These are phyloP conservation scores for Cyclocybe cylindracea DNA, from an alignment of 768 basidiomycete genomes.

Conservation along the genomic window DNA sequence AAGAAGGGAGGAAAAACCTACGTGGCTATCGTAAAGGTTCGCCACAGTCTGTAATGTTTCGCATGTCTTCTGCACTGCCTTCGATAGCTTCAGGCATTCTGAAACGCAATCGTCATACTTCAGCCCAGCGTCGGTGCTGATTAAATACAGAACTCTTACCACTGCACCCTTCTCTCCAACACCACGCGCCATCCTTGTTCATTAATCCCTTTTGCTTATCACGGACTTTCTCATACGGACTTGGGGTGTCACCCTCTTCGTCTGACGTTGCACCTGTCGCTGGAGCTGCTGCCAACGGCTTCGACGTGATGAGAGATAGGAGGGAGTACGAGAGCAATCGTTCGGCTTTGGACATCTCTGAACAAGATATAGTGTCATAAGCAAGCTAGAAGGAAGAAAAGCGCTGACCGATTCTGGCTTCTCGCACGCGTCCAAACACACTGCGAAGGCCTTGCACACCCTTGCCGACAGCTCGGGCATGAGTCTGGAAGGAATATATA, in stretches of 20 bases:
- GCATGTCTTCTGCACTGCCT: slow-evolving; percentile 73
- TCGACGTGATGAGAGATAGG: slow-evolving; percentile 73
- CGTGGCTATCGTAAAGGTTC: slow-evolving; percentile 79
- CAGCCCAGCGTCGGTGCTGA: background rate
- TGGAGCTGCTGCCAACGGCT: slow-evolving; percentile 52
- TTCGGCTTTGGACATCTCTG: slow-evolving; percentile 81
- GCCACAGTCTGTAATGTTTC: slow-evolving; percentile 76
- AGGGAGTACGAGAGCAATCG: slow-evolving; percentile 73
- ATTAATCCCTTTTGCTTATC: slow-evolving; percentile 53
- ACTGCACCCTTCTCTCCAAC: slow-evolving; percentile 79
- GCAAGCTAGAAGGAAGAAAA: background rate
- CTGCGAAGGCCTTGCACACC: slow-evolving; percentile 69
- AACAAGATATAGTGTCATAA: background rate
- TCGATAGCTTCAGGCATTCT: slow-evolving; percentile 81
- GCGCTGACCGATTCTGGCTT: slow-evolving; percentile 62
- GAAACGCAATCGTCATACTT: background rate
- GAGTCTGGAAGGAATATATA: slow-evolving; percentile 62
- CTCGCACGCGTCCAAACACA: slow-evolving; percentile 62
- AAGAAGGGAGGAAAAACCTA: slow-evolving; percentile 30
- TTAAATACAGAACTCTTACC: slow-evolving; percentile 38
- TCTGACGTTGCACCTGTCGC: slow-evolving; percentile 50
- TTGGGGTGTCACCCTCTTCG: slow-evolving; percentile 36
- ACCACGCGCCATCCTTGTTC: slow-evolving; percentile 81
- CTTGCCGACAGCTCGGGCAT: slow-evolving; percentile 65
- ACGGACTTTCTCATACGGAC: slow-evolving; percentile 10